phyloP scores from a whole-genome alignment of 441 rosid genomes.

The Gossypium trilobum region DNA sequence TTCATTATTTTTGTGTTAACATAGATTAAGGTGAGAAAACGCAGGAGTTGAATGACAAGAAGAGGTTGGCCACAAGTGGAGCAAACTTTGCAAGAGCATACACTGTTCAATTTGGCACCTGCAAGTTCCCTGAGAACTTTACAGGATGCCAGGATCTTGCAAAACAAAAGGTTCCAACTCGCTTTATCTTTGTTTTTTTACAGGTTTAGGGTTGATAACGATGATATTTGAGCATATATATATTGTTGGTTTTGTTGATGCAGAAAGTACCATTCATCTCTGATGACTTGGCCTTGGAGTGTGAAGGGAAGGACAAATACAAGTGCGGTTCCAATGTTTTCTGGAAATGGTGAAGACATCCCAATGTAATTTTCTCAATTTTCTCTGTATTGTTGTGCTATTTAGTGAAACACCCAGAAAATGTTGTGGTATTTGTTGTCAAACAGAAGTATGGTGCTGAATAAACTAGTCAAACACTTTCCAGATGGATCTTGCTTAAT shows the following conservation, averaged over 20 bases:
- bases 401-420: neutral
- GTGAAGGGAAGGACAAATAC: slow-evolving; percentile 84
- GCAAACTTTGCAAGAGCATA: slow-evolving; percentile 91
- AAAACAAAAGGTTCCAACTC: slow-evolving; percentile 62
- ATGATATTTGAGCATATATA: neutral
- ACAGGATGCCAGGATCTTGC: slow-evolving; percentile 98
- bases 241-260: slow-evolving; percentile 15
- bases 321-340: slow-evolving; percentile 94
- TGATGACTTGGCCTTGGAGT: slow-evolving; percentile 69
- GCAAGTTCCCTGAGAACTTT: slow-evolving; percentile 96
- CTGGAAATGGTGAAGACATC: slow-evolving; percentile 79
- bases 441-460: neutral
- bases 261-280: slow-evolving; percentile 83
- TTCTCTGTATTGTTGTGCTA: neutral
- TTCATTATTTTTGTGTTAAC: neutral
- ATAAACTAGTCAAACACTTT: neutral
- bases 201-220: neutral
- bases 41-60: slow-evolving; percentile 84
- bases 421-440: neutral
- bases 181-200: neutral
- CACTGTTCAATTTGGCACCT: slow-evolving; percentile 77
- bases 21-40: neutral
- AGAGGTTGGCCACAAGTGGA: slow-evolving; percentile 90
- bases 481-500: neutral
- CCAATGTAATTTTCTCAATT: slow-evolving; percentile 14